These are phyloP conservation scores for Elongisporangium prolatum DNA, from an alignment of 352 stramenopile species.

Conservation along the genomic window DNA sequence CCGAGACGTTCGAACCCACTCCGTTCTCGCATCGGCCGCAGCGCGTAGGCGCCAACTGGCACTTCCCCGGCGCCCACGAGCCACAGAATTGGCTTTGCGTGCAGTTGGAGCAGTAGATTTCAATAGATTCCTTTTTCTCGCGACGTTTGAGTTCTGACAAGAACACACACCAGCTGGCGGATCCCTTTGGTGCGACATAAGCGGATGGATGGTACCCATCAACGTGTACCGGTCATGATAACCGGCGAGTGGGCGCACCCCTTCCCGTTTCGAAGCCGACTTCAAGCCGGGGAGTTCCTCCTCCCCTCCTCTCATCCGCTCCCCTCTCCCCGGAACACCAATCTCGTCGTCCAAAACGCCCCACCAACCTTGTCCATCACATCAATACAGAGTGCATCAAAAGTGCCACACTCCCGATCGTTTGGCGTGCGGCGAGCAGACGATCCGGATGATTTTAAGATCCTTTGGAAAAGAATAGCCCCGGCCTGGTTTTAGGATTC, in stretches of 20 bases:
- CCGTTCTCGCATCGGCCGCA: conserved; percentile 60
- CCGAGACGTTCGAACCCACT: conserved; percentile 48
- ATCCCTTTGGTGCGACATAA: neutral
- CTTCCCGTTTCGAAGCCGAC: neutral
- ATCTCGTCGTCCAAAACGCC: neutral
- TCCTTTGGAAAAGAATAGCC: neutral
- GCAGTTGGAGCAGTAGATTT: conserved; percentile 23
- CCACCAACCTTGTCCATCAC: neutral
- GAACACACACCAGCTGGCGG: neutral
- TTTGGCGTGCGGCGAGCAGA: neutral
- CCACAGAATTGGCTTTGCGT: conserved; percentile 43
- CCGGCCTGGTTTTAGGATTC: neutral
- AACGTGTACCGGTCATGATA: neutral
- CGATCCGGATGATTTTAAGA: neutral
- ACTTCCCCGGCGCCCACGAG: conserved; percentile 46
- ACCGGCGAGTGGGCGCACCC: neutral
- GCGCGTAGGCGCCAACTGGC: conserved; percentile 50
- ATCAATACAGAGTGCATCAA: neutral
- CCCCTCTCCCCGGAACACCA: neutral
- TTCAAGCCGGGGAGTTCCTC: neutral
- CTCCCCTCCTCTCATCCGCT: neutral
- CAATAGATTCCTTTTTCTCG: conserved; percentile 1
- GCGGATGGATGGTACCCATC: neutral
- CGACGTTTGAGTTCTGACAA: neutral
- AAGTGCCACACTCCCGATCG: neutral